Conservation (phyloP, 345 rosid genomes). For the Barbarea vulgaris region DNA sequence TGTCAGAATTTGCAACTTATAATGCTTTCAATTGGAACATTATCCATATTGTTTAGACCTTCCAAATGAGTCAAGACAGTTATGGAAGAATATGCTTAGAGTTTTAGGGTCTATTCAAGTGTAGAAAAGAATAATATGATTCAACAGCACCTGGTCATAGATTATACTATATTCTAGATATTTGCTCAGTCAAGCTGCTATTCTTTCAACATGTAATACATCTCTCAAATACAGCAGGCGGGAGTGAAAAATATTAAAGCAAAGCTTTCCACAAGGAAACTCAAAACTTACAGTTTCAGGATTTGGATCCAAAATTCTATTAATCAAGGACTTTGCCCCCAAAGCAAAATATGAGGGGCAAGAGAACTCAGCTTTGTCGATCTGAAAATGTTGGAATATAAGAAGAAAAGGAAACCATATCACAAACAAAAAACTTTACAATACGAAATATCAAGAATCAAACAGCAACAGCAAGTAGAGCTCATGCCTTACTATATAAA, state of each 20-base stretch:
- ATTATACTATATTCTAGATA: conserved; percentile 13
- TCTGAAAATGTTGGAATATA: conserved; percentile 47
- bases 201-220: conserved; percentile 1
- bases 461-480: conserved; percentile 29
- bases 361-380: conserved; percentile 79
- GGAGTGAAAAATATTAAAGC: neutral
- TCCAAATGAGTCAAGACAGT: neutral
- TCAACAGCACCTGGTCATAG: neutral
- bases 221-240: conserved; percentile 4
- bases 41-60: neutral
- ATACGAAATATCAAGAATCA: neutral
- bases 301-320: conserved; percentile 83
- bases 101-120: neutral
- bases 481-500: conserved; percentile 85
- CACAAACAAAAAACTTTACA: conserved; percentile 20
- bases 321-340: conserved; percentile 81
- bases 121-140: conserved; percentile 14
- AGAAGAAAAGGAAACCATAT: conserved; percentile 16
- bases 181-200: conserved; percentile 10
- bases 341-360: conserved; percentile 91
- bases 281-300: conserved; percentile 73
- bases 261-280: neutral
- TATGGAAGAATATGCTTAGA: conserved; percentile 10
- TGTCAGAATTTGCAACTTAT: neutral
- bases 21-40: conserved; percentile 6